Evolutionary conservation across 345 rosid species (phyloP), one percentile per base, ranked within the genome.

Genomic region (Cardiospermum halicacabum): DNA sequence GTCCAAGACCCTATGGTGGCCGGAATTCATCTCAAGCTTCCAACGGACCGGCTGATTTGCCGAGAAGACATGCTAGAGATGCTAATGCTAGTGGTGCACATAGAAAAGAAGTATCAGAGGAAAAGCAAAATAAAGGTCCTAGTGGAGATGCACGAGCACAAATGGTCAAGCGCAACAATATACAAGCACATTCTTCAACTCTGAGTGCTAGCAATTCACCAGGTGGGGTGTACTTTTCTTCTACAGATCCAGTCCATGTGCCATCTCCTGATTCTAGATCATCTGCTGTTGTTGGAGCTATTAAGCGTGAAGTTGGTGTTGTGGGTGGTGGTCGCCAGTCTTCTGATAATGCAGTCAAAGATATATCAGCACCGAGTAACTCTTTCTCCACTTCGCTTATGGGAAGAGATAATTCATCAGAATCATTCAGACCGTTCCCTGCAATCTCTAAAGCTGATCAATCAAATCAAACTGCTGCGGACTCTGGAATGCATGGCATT

Each of bases 231-330:
- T 88, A 88, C 77, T 88, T 89, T 32, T 93, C 98, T 64, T 84
- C 96, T 49, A 82, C 82, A 47, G 98, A 90, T 74, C 97, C 97
- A 66, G 92, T 90, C 75, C 96, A 93, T 70, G 97, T 88, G 60
- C 98, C 97, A 75, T 90, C 97, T 74, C 94, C 92, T 53, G 96
- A 84, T 70, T 85, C 91, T 16, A 77, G 94, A 80, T 68, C 94
- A 55, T 76, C 86, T 67, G 78, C 82, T 77, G 81, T 76, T 49
- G 87, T 84, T 75, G 96, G 96, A 73, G 89, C 96, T 69, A 92
- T 92, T 58, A 87, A 80, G 80, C 96, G 96, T 70, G 98, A 89
- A 74, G 96, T 90, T 72, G 96, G 92, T 62, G 88, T 82, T 61
- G 94, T 78, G 40, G 91, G 97, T 48, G 84, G 77, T 61, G 87